Percentiles rank a stretch among this genome's conserved stretches.
Conservation (phyloP, 768 basidiomycete species). For the Pulveroboletus sp. region DNA sequence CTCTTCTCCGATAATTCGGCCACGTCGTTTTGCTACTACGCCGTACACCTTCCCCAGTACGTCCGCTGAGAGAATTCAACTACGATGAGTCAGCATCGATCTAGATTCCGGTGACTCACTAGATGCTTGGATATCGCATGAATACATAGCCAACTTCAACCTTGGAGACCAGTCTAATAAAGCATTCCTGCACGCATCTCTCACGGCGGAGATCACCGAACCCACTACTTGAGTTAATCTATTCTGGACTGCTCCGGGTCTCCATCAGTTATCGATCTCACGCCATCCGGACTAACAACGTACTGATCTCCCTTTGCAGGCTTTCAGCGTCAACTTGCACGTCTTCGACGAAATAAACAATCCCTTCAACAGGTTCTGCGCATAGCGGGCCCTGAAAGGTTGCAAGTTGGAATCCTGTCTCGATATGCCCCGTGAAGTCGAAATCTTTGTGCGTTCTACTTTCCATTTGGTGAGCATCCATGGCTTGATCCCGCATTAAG, state of each 20-base stretch:
- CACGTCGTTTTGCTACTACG: constrained; percentile 87
- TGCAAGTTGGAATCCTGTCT: constrained; percentile 93
- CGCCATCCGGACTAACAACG: constrained; percentile 20
- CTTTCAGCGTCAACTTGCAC: constrained; percentile 58
- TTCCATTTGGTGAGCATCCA: constrained; percentile 31
- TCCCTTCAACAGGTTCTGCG: constrained; percentile 89
- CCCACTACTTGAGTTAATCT: constrained; percentile 82
- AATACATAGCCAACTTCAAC: constrained; percentile 97
- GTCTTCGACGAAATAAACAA: constrained; percentile 86
- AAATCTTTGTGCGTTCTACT: constrained; percentile 33
- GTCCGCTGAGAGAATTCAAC: constrained; percentile 56
- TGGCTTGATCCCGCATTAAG: constrained; percentile 37
- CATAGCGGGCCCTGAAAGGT: constrained; percentile 94
- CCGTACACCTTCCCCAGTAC: constrained; percentile 97
- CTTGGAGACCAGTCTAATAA: constrained; percentile 97
- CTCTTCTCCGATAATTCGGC: constrained; percentile 92
- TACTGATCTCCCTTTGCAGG: constrained; percentile 65
- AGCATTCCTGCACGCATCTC: constrained; percentile 86
- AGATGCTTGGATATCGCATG: constrained; percentile 96
- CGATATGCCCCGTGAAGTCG: constrained; percentile 80
- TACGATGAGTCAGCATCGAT: constrained; percentile 8
- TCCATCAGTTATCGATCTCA: constrained; percentile 11
- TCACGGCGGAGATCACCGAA: constrained; percentile 81
- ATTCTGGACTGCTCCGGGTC: constrained; percentile 57
- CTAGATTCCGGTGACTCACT: constrained; percentile 50